These are phyloP conservation scores for Alternaria sp. DNA, from an alignment of 2,329 filamentous ascomycete species.

Conservation along the genomic window DNA sequence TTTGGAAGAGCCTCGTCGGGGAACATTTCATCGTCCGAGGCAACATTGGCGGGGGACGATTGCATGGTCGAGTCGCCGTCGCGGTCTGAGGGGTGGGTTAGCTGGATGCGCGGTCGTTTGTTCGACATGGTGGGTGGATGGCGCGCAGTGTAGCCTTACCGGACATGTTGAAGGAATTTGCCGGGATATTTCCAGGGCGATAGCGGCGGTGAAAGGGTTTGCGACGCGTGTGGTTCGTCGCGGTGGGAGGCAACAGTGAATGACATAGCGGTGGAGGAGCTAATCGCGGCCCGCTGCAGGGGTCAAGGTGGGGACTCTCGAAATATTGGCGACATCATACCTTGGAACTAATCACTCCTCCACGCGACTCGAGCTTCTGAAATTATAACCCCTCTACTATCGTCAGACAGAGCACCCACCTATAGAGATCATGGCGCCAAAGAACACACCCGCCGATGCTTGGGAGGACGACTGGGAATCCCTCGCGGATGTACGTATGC, in stretches of 20 bases:
- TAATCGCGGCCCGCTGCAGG: conserved; percentile 20
- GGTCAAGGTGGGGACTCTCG: conserved; percentile 10
- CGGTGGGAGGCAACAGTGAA: conserved; percentile 15
- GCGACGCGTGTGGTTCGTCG: not conserved
- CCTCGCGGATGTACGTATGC: conserved; percentile 69
- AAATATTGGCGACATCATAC: conserved; percentile 17
- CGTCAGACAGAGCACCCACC: conserved; percentile 4
- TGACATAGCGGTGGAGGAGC: conserved; percentile 6
- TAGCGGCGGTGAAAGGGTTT: conserved; percentile 4
- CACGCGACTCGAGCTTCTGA: not conserved
- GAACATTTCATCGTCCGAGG: conserved; percentile 51
- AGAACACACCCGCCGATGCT: conserved; percentile 61
- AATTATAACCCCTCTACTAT: not conserved
- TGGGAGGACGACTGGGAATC: conserved; percentile 94
- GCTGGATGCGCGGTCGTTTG: conserved; percentile 13
- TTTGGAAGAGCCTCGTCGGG: conserved; percentile 50
- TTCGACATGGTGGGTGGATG: conserved; percentile 14
- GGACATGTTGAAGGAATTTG: conserved; percentile 11
- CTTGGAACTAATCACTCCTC: not conserved
- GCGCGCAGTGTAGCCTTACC: conserved; percentile 6
- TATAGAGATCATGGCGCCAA: conserved; percentile 49
- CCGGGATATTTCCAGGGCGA: not conserved
- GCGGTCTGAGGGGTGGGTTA: conserved; percentile 49
- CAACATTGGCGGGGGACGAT: conserved; percentile 49
- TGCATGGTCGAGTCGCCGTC: conserved; percentile 66